Conservation (phyloP, 305 asterid species). For the Ruellia speciosa region DNA sequence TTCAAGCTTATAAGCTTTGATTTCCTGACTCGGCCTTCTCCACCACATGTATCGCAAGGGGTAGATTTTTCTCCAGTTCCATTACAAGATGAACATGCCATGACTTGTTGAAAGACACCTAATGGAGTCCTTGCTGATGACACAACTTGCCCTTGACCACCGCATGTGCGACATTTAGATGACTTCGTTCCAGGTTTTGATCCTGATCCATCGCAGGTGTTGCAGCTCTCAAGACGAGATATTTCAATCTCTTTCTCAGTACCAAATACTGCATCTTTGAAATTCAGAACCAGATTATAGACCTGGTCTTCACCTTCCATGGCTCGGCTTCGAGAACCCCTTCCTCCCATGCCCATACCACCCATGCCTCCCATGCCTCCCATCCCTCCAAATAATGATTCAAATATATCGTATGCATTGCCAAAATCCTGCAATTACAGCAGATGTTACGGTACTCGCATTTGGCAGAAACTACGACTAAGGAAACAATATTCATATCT, state of each 20-base stretch:
- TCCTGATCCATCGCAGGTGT: constrained; percentile 83
- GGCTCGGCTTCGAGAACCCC: constrained; percentile 66
- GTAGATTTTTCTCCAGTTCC: constrained; percentile 77
- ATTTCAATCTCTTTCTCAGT: constrained; percentile 92
- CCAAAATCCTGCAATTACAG: constrained; percentile 64
- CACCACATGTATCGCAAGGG: constrained; percentile 76
- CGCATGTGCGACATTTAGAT: constrained; percentile 65
- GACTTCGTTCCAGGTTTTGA: constrained; percentile 77
- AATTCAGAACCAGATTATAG: constrained; percentile 61
- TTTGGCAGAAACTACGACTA: constrained; percentile 8
- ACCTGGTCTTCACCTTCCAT: constrained; percentile 91
- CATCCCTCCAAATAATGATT: constrained; percentile 75
- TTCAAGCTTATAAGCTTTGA: constrained; percentile 87
- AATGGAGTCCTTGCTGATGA: constrained; percentile 81
- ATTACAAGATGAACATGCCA: constrained; percentile 73
- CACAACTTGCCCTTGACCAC: constrained; percentile 93
- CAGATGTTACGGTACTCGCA: constrained; percentile 19
- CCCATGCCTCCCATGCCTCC: constrained; percentile 96
- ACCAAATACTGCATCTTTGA: constrained; percentile 91
- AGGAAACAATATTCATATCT: constrained; percentile 1
- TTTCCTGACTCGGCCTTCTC: constrained; percentile 80
- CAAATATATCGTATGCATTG: constrained; percentile 89
- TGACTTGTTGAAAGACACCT: constrained; percentile 90
- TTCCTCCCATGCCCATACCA: constrained; percentile 71
- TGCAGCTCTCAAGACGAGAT: constrained; percentile 75